These are phyloP conservation scores for Cenchrus fungigraminus DNA, from an alignment of 176 grass and related monocot genomes.

Conservation along the genomic window DNA sequence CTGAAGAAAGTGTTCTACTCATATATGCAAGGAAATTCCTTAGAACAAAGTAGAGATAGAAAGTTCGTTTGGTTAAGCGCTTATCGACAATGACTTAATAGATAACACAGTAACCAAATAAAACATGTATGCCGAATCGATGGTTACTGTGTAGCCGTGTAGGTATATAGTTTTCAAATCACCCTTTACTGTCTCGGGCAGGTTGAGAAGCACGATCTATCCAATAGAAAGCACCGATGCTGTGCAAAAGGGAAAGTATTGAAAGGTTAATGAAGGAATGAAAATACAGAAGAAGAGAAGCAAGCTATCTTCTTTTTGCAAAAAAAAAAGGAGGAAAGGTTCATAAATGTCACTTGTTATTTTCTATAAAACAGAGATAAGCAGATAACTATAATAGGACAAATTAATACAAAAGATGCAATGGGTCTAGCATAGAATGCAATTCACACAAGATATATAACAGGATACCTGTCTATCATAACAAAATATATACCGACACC, in stretches of 20 bases:
- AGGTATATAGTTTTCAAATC: conserved; percentile 6
- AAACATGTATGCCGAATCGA: conserved; percentile 27
- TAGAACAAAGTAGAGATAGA: conserved; percentile 1
- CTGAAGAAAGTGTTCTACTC: neutral
- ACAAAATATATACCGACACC: conserved; percentile 66
- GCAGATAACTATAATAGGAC: conserved; percentile 11
- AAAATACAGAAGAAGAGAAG: conserved; percentile 15
- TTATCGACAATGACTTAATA: conserved; percentile 1
- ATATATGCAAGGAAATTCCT: conserved; percentile 11
- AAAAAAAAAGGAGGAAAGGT: neutral
- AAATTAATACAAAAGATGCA: conserved; percentile 8
- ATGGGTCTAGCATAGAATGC: neutral
- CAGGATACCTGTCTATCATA: conserved; percentile 83
- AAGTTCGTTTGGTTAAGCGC: conserved; percentile 4
- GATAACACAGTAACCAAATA: conserved; percentile 15
- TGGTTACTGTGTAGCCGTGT: neutral
- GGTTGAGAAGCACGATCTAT: conserved; percentile 71
- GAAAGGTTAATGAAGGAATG: conserved; percentile 33
- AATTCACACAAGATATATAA: conserved; percentile 6
- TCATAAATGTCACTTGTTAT: conserved; percentile 18
- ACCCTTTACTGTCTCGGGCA: conserved; percentile 59
- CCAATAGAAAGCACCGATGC: conserved; percentile 89
- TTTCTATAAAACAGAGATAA: conserved; percentile 5
- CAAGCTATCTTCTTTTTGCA: neutral
- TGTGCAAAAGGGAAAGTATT: conserved; percentile 34